These are phyloP conservation scores for Colletotrichum gigasporum DNA, from an alignment of 2,329 filamentous ascomycete species.

Conservation along the genomic window DNA sequence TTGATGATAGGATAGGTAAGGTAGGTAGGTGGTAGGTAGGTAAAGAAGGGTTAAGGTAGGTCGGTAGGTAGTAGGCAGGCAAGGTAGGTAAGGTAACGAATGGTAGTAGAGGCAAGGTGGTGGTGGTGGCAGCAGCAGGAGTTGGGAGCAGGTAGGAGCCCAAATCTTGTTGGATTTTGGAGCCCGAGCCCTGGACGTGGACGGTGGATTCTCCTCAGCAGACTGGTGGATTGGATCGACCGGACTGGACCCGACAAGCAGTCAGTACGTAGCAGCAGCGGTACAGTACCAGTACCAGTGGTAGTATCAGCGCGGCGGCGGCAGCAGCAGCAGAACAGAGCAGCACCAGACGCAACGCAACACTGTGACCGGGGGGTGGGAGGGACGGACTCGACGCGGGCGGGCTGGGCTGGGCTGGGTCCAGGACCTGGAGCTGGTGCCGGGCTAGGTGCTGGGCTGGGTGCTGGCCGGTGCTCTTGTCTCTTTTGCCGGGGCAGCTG, in stretches of 20 bases:
- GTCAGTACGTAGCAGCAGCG: conserved; percentile 13
- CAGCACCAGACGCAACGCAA: neutral
- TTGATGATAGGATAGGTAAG: conserved; percentile 28
- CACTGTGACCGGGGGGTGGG: conserved; percentile 25
- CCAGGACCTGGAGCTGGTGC: no score
- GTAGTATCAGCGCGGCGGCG: conserved; percentile 7
- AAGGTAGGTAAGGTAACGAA: conserved; percentile 4
- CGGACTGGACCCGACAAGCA: conserved; percentile 30
- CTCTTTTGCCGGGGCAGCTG: neutral
- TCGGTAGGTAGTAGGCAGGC: conserved; percentile 16
- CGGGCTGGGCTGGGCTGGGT: conserved; percentile 9
- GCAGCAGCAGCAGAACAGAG: conserved; percentile 4
- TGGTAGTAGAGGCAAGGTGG: neutral
- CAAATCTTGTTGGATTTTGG: conserved; percentile 30
- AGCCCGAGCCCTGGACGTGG: conserved; percentile 31
- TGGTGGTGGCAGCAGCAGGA: conserved; percentile 10
- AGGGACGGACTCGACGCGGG: neutral
- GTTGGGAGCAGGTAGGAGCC: conserved; percentile 25
- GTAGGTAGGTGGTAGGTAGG: conserved; percentile 1
- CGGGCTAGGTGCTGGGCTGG: neutral
- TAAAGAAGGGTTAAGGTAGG: conserved; percentile 20
- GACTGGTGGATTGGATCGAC: conserved; percentile 32
- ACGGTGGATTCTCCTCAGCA: conserved; percentile 29
- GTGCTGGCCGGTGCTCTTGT: neutral
- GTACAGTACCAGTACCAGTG: neutral